phyloP scores from a whole-genome alignment of 2,329 filamentous ascomycete genomes.

The Thelonectria blattea region DNA sequence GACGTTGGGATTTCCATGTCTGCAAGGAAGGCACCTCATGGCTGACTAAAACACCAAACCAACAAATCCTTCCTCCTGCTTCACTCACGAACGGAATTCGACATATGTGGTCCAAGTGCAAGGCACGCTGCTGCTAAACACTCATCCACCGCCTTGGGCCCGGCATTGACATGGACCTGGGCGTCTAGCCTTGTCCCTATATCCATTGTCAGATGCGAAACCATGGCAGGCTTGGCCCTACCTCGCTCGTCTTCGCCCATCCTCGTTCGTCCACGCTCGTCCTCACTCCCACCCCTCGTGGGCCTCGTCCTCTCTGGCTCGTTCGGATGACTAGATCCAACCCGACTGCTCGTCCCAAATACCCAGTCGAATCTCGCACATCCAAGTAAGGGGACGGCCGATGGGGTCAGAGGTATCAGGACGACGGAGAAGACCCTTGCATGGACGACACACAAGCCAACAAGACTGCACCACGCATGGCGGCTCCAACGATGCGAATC shows the following conservation, averaged over 20 bases:
- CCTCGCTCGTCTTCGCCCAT: not conserved
- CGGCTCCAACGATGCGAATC: constrained; percentile 7
- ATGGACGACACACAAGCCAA: constrained; percentile 15
- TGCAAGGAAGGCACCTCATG: not conserved
- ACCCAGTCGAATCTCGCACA: constrained; percentile 12
- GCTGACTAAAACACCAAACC: not conserved
- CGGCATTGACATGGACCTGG: constrained; percentile 32
- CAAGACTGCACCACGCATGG: constrained; percentile 6
- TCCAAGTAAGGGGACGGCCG: constrained; percentile 19
- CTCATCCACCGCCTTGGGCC: constrained; percentile 26
- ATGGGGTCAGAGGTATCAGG: constrained; percentile 19
- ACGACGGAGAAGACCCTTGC: constrained; percentile 21
- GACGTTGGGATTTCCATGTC: not conserved
- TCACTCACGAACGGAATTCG: not conserved
- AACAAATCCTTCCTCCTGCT: constrained; percentile 1
- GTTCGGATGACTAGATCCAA: constrained; percentile 4
- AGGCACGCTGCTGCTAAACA: constrained; percentile 8
- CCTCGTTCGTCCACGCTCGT: no score
- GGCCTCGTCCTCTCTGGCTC: not conserved
- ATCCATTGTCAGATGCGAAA: constrained; percentile 2
- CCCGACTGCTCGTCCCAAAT: constrained; percentile 7
- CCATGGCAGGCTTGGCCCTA: constrained; percentile 15
- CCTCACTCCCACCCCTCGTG: no score
- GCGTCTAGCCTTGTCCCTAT: constrained; percentile 17
- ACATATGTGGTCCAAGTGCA: constrained; percentile 5